Percentiles rank a stretch among this genome's conserved stretches.
Evolutionary conservation across 2,329 filamentous ascomycete species (phyloP).

Genomic region (Aureobasidium namibiae): DNA sequence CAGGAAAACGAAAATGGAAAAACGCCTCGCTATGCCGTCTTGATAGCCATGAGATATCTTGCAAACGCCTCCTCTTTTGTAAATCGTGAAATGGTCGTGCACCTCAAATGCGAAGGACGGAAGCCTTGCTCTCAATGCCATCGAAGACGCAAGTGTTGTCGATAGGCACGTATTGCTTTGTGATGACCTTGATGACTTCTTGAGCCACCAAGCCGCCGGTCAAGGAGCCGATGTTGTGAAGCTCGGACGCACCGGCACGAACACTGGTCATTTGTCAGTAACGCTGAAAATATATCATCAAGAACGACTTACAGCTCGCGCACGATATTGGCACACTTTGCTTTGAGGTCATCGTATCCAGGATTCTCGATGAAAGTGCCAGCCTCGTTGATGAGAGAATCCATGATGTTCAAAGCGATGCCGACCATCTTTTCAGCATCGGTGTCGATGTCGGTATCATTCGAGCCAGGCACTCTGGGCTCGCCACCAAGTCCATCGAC

Average conservation of each 20-base stretch:
- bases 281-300: not conserved
- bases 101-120: slow-evolving; percentile 33
- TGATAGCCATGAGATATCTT: not conserved
- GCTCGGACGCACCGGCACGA: slow-evolving; percentile 71
- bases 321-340: slow-evolving; percentile 29
- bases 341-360: slow-evolving; percentile 31
- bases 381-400: slow-evolving; percentile 36
- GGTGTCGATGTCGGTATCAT: slow-evolving; percentile 26
- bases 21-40: slow-evolving; percentile 8
- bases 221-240: slow-evolving; percentile 86
- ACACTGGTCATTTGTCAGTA: slow-evolving; percentile 35
- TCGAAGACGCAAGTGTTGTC: slow-evolving; percentile 58
- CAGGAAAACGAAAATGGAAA: not conserved
- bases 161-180: slow-evolving; percentile 57
- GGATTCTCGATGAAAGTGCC: slow-evolving; percentile 33
- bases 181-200: slow-evolving; percentile 84
- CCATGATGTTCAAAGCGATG: slow-evolving; percentile 35
- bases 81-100: not conserved
- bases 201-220: slow-evolving; percentile 92
- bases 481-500: slow-evolving; percentile 27
- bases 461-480: slow-evolving; percentile 30
- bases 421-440: slow-evolving; percentile 33
- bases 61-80: not conserved
- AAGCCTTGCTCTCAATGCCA: slow-evolving; percentile 49
- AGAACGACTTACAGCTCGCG: slow-evolving; percentile 34